Evolutionary conservation across 2,329 filamentous ascomycete genomes (phyloP), one percentile per base, ranked within the genome.

Genomic region (Diaporthe ampelina): DNA sequence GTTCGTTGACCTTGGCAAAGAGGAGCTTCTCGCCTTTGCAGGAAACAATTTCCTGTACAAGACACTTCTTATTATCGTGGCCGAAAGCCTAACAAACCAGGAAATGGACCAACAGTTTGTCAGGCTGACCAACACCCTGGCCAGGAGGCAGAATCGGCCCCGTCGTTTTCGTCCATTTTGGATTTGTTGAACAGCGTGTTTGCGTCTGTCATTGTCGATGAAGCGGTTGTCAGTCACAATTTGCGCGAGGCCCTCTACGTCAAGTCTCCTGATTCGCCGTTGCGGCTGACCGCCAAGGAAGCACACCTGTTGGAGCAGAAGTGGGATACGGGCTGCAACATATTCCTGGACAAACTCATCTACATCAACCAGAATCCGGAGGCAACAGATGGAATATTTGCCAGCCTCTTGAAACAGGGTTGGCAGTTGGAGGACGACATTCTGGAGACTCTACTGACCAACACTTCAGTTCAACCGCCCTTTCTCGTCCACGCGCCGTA

Each of bases 331-430:
- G 73, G 78, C 57, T 75, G 79, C 70, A 90, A 88, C 76, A 83
- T 91, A n/a, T 90, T 93, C 70, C 80, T 93, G 32, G 90, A 91
- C 79, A 94, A 93, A 80, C 85, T 95, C 35, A 85, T 95, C 37
- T 84, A 85, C 26, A 86, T 93, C 65, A 88, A 92, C 76, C 89
- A 92, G 78, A 91, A 91, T 71, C 81, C 82, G 0, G 76, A 79
- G 1, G 84, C 85, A 3, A 90, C 89, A 1, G 85, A 88, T 67
- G 84, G 82, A 17, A 92, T 95, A 70, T 80, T 95, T 65, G 82
- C 82, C 50, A 84, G 86, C 4, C 85, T 95, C 48, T 82, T 94
- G 56, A 82, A 84, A n/a, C 83, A 88, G 26, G 87, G 88, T 72
- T 81, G 84, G 0, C 78, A 83, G 9, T 86, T 91, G 81, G 89